Evolutionary conservation across 257 asterid species (phyloP), one percentile per base, ranked within the genome.

Genomic region (Salvia splendens): DNA sequence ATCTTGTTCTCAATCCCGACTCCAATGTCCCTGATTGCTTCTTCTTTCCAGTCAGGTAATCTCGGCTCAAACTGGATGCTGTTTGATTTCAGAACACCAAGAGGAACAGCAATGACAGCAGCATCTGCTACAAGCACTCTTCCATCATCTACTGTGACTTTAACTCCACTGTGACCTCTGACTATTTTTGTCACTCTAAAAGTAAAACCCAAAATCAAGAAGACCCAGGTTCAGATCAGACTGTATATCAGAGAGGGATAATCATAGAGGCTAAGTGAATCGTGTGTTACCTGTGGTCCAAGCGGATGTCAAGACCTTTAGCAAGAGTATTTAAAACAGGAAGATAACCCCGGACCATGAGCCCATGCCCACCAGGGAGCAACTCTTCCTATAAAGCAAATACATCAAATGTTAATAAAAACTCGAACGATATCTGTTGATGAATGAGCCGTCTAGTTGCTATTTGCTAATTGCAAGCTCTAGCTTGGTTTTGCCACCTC

Each of bases 281-380:
- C 24, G 9, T 61, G 2, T 5, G 32, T 63, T 70, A 89, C 98
- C 97, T 85, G 81, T 87, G 96, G 66, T 86, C 77, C 78, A 94
- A 76, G 54, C 95, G 95, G 71, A 94, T 85, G 72, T 94, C 97
- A 56, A 88, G 95, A 78, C 96, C 97, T 78, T 87, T 85, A 3
- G 99, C 99, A 15, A 94, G 95, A 14, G 96, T 80, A 60, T 94
- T 94, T 65, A 94, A 78, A 51, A 94, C 99, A 17, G 97, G 99
- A 72, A 78, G 91, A 72, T 94, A 94, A 48, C 99, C 99, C 47
- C 97, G 84, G 50, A 94, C 97, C 99, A 94, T 94, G 65, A 94
- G 92, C 55, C 99, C 99, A 70, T 94, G 99, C 51, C 99, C 99
- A 64, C 99, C 97, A 28, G 99, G 97, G 67, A 94, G 95, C 92